A percentile compares a stretch with the other conserved stretches of the same genome.
phyloP scores from a whole-genome alignment of 768 basidiomycete species.

The Russula ochroleuca region DNA sequence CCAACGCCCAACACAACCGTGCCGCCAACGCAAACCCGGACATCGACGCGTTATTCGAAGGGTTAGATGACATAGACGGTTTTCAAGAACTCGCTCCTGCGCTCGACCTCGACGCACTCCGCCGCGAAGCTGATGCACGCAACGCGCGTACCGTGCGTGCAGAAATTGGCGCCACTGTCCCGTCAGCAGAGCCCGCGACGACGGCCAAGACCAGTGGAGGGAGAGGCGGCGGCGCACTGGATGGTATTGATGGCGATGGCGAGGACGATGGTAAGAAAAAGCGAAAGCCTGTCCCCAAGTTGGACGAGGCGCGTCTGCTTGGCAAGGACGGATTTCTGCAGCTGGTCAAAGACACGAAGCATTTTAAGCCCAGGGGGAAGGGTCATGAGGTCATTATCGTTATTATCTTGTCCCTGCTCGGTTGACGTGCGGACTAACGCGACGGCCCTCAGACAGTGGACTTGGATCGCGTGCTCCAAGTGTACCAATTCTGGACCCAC shows the following conservation, averaged over 20 bases:
- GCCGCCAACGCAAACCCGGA: slow-evolving; percentile 30
- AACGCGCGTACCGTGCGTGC: slow-evolving; percentile 41
- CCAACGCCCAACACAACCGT: neutral
- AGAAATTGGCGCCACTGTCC: slow-evolving; percentile 49
- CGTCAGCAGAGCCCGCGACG: slow-evolving; percentile 38
- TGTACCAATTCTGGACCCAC: slow-evolving; percentile 96
- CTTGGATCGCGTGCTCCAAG: slow-evolving; percentile 69
- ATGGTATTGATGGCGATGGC: slow-evolving; percentile 33
- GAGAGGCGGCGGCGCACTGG: slow-evolving; percentile 27
- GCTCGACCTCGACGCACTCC: slow-evolving; percentile 51
- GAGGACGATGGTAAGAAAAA: slow-evolving; percentile 40
- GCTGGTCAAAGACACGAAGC: slow-evolving; percentile 70
- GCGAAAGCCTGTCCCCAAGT: slow-evolving; percentile 48
- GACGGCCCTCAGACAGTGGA: slow-evolving; percentile 59
- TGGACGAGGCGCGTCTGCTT: slow-evolving; percentile 75
- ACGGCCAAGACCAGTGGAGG: slow-evolving; percentile 33
- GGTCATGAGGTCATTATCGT: slow-evolving; percentile 72
- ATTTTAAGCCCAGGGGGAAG: slow-evolving; percentile 80
- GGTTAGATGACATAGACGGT: slow-evolving; percentile 43
- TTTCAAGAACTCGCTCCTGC: slow-evolving; percentile 43
- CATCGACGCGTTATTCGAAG: slow-evolving; percentile 44
- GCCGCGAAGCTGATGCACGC: slow-evolving; percentile 51
- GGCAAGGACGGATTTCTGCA: slow-evolving; percentile 74
- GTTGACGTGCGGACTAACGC: neutral
- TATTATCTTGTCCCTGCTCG: neutral